Base-by-base conservation (phyloP, 805 yeast species). In the Saturnispora besseyi region DNA sequence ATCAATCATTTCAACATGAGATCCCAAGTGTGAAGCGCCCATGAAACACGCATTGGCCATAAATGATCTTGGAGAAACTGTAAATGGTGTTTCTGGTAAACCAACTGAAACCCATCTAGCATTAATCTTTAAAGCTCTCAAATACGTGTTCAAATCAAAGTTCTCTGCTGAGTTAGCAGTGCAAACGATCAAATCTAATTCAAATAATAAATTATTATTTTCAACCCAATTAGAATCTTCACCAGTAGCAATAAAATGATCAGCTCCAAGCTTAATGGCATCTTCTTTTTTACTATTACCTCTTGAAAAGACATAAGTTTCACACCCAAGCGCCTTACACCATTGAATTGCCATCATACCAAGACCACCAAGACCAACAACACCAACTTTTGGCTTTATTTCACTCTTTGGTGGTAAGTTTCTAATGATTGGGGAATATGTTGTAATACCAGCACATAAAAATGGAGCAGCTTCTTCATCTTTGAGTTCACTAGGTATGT, bases 361-460 rank as follows among this genome's bases (percentile, higher is more conserved):
- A 50, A 81, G 71, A 32, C 87, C 87, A 46, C 87, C 87, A 51
- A 81, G 72, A 49, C 85, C 86, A 51, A 76, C 73, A 50, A 81
- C 65, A 41, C 82, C 86, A 46, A 81, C 82, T 42, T 67, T 72
- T 43, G 70, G 69, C n/a, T 46, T 44, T 12, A 30, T 40, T 38
- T 54, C 59, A 22, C 73, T 71, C 5, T 61, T 57, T 45, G 53
- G 50, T 34, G 62, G 62, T 30, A 57, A 38, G 49, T 70, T 69
- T 64, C 82, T 72, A 51, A 75, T 69, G 57, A 84, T 65, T 49
- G 91, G 91, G 7, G 86, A 76, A 68, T 69, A 84, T 12, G 79
- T 81, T 11, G 91, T 84, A 61, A 82, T 69, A 49, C 91, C 91
- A 50, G 87, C 91, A 70, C 91, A 84, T 69, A 83, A 67, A 67